These are phyloP conservation scores for Rugonectria rugulosa DNA, from an alignment of 2,329 filamentous ascomycete species.

Conservation along the genomic window DNA sequence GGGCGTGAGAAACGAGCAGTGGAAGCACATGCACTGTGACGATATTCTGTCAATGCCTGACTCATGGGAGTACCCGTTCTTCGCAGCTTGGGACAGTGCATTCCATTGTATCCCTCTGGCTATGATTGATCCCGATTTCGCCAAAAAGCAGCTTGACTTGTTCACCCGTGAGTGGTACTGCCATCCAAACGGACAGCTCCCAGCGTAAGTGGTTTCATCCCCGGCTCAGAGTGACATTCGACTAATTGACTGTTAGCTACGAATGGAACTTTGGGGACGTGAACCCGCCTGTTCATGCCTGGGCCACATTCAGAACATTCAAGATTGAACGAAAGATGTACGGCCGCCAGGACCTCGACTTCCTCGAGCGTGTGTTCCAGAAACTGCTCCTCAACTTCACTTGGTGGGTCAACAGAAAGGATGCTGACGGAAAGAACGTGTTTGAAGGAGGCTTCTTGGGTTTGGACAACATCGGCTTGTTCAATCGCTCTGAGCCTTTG, in stretches of 20 bases:
- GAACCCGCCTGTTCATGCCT: slow-evolving; percentile 95
- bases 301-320: slow-evolving; percentile 94
- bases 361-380: slow-evolving; percentile 95
- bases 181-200: slow-evolving; percentile 94
- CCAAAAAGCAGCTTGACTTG: slow-evolving; percentile 96
- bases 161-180: slow-evolving; percentile 99
- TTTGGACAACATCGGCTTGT: slow-evolving; percentile 95
- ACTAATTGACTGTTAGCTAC: slow-evolving; percentile 54
- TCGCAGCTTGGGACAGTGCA: slow-evolving; percentile 95
- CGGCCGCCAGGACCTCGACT: slow-evolving; percentile 91
- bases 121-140: slow-evolving; percentile 97
- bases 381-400: slow-evolving; percentile 96
- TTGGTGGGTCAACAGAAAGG: slow-evolving; percentile 99
- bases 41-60: slow-evolving; percentile 98
- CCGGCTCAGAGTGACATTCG: neutral
- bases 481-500: slow-evolving; percentile 94
- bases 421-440: slow-evolving; percentile 92
- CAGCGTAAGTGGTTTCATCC: slow-evolving; percentile 68
- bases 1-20: slow-evolving; percentile 82
- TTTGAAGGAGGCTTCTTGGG: slow-evolving; percentile 97
- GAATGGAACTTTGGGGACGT: slow-evolving; percentile 99
- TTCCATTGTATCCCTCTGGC: slow-evolving; percentile 96
- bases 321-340: slow-evolving; percentile 99
- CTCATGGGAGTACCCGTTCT: slow-evolving; percentile 98
- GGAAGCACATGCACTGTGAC: slow-evolving; percentile 95